Percentiles rank a stretch among this genome's conserved stretches.
Evolutionary conservation across 1,284 basidiomycete genomes (phyloP).

Genomic region (Fomitopsis schrenkii): DNA sequence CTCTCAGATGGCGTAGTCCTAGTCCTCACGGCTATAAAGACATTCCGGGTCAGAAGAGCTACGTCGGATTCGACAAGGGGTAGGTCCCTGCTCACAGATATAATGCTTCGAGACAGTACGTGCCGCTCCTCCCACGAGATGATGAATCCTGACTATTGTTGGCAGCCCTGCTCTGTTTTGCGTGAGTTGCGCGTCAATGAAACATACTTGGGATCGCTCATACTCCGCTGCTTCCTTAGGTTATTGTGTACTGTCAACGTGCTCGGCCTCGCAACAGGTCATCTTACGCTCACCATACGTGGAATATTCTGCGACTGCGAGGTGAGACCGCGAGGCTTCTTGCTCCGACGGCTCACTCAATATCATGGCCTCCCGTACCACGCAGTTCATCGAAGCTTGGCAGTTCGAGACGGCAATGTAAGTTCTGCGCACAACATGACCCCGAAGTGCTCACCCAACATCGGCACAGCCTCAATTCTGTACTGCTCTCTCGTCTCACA

Average conservation of each 20-base stretch:
- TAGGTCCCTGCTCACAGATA: background rate
- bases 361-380: background rate
- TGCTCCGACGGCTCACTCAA: background rate
- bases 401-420: background rate
- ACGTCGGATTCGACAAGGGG: background rate
- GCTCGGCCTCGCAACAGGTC: background rate
- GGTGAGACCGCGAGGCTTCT: background rate
- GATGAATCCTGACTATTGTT: background rate
- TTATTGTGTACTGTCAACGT: background rate
- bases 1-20: slow-evolving; percentile 16
- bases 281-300: background rate
- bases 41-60: slow-evolving; percentile 7
- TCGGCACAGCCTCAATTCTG: background rate
- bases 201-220: background rate
- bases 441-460: background rate
- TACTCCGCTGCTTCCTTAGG: background rate
- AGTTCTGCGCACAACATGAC: background rate
- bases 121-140: background rate
- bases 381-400: background rate
- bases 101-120: background rate
- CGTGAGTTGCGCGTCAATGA: background rate
- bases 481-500: background rate
- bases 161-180: background rate
- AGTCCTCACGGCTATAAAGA: slow-evolving; percentile 16
- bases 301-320: background rate